Conservation (phyloP, 148 eudicot genomes). For the Persicaria tinctoria region DNA sequence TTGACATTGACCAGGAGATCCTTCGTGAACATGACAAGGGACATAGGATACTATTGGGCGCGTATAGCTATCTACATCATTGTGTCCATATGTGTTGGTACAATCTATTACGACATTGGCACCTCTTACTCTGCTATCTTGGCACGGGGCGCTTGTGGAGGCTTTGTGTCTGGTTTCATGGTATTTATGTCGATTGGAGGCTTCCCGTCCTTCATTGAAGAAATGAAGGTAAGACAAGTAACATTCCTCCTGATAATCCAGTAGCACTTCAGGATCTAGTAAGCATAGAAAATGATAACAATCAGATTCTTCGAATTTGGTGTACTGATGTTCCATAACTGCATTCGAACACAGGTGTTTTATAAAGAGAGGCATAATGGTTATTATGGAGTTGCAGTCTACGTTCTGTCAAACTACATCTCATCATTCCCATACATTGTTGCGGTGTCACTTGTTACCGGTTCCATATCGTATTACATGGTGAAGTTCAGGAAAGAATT, state of each 20-base stretch:
- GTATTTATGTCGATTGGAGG: conserved; percentile 98
- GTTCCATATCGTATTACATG: conserved; percentile 65
- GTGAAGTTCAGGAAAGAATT: conserved; percentile 65
- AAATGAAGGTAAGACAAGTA: conserved; percentile 49
- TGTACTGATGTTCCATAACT: background rate
- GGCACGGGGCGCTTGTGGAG: conserved; percentile 89
- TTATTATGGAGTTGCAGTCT: conserved; percentile 68
- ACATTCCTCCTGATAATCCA: background rate
- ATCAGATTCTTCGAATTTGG: background rate
- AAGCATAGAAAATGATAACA: too few relatives aligned
- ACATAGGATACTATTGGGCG: conserved; percentile 82
- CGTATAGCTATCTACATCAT: conserved; percentile 49
- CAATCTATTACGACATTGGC: conserved; percentile 73
- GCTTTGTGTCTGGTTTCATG: conserved; percentile 83
- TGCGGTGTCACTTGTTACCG: conserved; percentile 38
- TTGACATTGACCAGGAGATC: conserved; percentile 63
- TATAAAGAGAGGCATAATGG: conserved; percentile 70
- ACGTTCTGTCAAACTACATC: conserved; percentile 62
- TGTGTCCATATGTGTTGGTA: conserved; percentile 65
- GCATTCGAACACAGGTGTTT: conserved; percentile 40
- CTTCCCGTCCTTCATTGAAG: conserved; percentile 92
- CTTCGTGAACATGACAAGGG: conserved; percentile 69
- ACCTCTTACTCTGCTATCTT: conserved; percentile 62
- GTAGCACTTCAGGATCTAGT: too few relatives aligned
- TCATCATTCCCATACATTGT: conserved; percentile 74